Base-by-base conservation (phyloP, 306 rosid genomes). In the Lagenaria siceraria region DNA sequence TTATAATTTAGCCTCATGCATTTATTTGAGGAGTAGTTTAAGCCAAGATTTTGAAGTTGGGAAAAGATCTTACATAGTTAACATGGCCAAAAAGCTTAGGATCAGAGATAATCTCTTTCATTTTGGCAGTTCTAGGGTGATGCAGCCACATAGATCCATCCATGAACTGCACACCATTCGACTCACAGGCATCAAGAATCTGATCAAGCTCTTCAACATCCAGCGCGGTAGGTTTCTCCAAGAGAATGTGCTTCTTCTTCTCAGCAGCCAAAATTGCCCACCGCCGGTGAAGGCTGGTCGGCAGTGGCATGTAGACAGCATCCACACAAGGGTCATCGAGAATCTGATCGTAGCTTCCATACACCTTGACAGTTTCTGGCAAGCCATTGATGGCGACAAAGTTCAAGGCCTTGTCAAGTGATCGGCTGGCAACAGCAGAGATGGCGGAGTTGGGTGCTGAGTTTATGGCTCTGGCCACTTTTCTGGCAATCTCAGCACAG, bases 81-180 rank as follows among this genome's bases (percentile, higher is more conserved):
- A 87, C 27, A 1, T 79, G 83, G 6, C 97, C 95, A 60, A 85
- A 61, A 7, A 42, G 22, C 8, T 52, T 69, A 25, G 87, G 42
- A 75, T 81, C 68, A 76, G 84, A 87, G 59, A 89, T 77, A n/a
- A 89, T 71, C 6, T 82, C 77, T 63, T 89, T 84, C 84, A 93
- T 82, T 42, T 78, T 83, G 46, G 86, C 68, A 68, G 93, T 90
- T 84, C 97, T 84, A 31, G 98, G 97, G 36, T 93, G 91, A 83
- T 93, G 98, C 81, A 85, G 79, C 98, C 98, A 93, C 98, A 90
- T 93, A 24, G 55, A 80, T 1, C 93, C 97, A 58, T 87, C 90
- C 95, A 93, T 90, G 87, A 93, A 93, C 82, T 93, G 97, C 42
- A 90, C 95, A 21, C 89, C 90, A 76, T 89, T 90, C 8, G 83